Evolutionary conservation across 164 flowering plant species (phyloP).

Genomic region (grape (Vitis vinifera)): ASM3070453v1 NC_081812.1:17094001-17094500

Average conservation of each 20-base stretch:
- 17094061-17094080: slow-evolving; percentile 31
- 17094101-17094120: slow-evolving; percentile 16
- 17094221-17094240: slow-evolving; percentile 56
- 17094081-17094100: slow-evolving; percentile 9
- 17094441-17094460: no score
- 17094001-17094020: slow-evolving; percentile 43
- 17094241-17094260: slow-evolving; percentile 54
- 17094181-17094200: slow-evolving; percentile 29
- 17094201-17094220: slow-evolving; percentile 68
- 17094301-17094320: not conserved
- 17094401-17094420: no score
- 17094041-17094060: slow-evolving; percentile 20
- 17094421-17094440: no score
- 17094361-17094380: no score
- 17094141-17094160: slow-evolving; percentile 56
- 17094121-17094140: slow-evolving; percentile 36
- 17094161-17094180: slow-evolving; percentile 25
- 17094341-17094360: not conserved
- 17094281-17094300: not conserved
- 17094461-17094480: not conserved
- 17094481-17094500: slow-evolving; percentile 5
- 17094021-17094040: slow-evolving; percentile 6
- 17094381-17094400: no score
- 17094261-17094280: slow-evolving; percentile 6
- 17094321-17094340: not conserved